These are phyloP conservation scores for Ampelocalamus luodianensis DNA, from an alignment of 176 grass and related monocot genomes.

Conservation along the genomic window DNA sequence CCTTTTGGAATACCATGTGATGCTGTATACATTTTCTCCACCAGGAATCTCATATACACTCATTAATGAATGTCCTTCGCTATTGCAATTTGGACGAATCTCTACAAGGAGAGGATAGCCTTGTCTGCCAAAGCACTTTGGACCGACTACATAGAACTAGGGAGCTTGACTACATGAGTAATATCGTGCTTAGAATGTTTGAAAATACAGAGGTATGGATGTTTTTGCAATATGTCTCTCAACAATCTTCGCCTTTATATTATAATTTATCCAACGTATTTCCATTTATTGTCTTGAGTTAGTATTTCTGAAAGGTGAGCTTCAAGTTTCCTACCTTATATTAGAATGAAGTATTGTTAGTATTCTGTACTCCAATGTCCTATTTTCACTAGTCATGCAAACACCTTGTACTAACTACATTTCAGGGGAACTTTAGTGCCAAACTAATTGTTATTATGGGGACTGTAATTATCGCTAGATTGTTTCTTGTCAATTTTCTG, in stretches of 20 bases:
- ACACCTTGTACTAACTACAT: slow-evolving; percentile 14
- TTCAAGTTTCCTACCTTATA: slow-evolving; percentile 21
- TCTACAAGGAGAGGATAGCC: slow-evolving; percentile 89
- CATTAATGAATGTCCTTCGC: slow-evolving; percentile 96
- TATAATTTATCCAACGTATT: slow-evolving; percentile 25
- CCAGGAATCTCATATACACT: slow-evolving; percentile 99
- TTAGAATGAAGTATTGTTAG: slow-evolving; percentile 5
- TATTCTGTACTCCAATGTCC: neutral
- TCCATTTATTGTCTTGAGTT: slow-evolving; percentile 14
- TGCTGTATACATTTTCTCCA: slow-evolving; percentile 36
- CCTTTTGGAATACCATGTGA: slow-evolving; percentile 32
- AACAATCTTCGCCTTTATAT: neutral
- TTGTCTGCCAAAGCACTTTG: slow-evolving; percentile 82
- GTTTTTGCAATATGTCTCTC: slow-evolving; percentile 21
- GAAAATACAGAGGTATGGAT: slow-evolving; percentile 91
- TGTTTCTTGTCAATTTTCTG: neutral
- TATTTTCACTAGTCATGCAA: slow-evolving; percentile 16
- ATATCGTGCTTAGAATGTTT: slow-evolving; percentile 97
- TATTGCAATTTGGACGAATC: slow-evolving; percentile 97
- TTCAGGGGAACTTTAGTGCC: neutral
- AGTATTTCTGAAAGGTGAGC: slow-evolving; percentile 16
- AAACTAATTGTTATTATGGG: neutral
- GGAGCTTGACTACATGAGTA: slow-evolving; percentile 99
- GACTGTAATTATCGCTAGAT: neutral
- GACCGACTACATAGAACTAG: slow-evolving; percentile 85